phyloP scores from a whole-genome alignment of 2,329 filamentous ascomycete species.

The Hypoxylon sp. region DNA sequence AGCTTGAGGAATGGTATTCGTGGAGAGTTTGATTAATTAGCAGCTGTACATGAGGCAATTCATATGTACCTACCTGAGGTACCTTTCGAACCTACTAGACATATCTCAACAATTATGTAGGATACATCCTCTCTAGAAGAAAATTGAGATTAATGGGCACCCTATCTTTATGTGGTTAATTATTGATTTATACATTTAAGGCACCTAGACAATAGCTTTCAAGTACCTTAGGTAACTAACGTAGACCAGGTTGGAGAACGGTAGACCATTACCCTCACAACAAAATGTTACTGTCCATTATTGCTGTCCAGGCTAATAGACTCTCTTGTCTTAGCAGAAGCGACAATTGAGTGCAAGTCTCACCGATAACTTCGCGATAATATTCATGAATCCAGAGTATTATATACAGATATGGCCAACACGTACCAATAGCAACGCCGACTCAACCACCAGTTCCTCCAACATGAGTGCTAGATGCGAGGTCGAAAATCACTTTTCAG shows the following conservation, averaged over 20 bases:
- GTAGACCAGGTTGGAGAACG: neutral
- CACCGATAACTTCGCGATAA: constrained; percentile 8
- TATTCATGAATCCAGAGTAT: constrained; percentile 21
- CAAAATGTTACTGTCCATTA: neutral
- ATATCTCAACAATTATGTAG: too few relatives aligned
- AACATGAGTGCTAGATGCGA: constrained; percentile 30
- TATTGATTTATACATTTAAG: neutral
- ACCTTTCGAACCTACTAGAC: too few relatives aligned
- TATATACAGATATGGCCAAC: constrained; percentile 29
- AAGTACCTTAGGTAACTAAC: too few relatives aligned
- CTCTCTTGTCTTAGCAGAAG: neutral
- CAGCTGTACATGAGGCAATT: too few relatives aligned
- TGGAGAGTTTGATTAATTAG: too few relatives aligned
- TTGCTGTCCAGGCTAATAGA: neutral
- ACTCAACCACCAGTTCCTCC: constrained; percentile 17
- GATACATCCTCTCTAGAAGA: too few relatives aligned
- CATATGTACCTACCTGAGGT: too few relatives aligned
- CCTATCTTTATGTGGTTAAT: too few relatives aligned
- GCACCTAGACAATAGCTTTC: too few relatives aligned
- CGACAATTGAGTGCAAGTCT: neutral
- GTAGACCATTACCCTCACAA: too few relatives aligned
- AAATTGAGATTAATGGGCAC: too few relatives aligned
- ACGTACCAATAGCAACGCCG: constrained; percentile 30
- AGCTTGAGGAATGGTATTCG: too few relatives aligned
- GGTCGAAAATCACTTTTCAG: constrained; percentile 35